Conservation (phyloP, 306 rosid species). For the Pterocarpus macrocarpus region DNA sequence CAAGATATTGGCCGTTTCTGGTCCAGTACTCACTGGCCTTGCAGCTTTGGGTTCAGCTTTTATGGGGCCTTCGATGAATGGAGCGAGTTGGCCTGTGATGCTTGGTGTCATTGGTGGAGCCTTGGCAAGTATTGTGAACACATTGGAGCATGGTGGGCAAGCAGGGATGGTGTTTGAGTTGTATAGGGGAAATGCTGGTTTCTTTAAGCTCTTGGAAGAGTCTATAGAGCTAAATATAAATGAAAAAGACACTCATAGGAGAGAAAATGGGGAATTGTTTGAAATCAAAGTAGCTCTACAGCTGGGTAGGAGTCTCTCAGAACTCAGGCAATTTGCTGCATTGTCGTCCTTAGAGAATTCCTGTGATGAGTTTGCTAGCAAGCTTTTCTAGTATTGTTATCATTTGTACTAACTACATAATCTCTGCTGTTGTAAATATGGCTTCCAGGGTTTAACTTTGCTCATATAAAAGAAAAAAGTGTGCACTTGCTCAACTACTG, state of each 20-base stretch:
- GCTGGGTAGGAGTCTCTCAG: conserved; percentile 72
- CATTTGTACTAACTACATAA: background rate
- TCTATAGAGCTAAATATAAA: conserved; percentile 56
- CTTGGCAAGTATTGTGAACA: conserved; percentile 68
- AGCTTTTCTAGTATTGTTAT: conserved; percentile 57
- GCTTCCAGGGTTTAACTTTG: conserved; percentile 12
- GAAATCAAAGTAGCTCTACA: conserved; percentile 74
- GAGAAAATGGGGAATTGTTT: conserved; percentile 73
- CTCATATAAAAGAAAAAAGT: background rate
- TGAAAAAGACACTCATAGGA: conserved; percentile 54
- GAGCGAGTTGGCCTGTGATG: conserved; percentile 56
- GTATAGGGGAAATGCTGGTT: conserved; percentile 65
- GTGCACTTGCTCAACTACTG: too few species aligned
- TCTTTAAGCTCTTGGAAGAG: conserved; percentile 76
- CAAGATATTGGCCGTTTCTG: conserved; percentile 66
- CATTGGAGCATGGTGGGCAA: conserved; percentile 85
- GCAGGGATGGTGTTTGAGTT: conserved; percentile 85
- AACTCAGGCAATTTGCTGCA: conserved; percentile 61
- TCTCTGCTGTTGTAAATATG: conserved; percentile 21
- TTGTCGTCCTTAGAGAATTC: conserved; percentile 34
- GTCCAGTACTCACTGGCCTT: conserved; percentile 69
- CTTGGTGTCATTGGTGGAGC: conserved; percentile 68
- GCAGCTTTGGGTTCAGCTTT: conserved; percentile 65
- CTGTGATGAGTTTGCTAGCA: conserved; percentile 70
- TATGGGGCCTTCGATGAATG: conserved; percentile 42